Conservation (phyloP, 2,329 filamentous ascomycete species). For the Verticillium alfalfae region DNA sequence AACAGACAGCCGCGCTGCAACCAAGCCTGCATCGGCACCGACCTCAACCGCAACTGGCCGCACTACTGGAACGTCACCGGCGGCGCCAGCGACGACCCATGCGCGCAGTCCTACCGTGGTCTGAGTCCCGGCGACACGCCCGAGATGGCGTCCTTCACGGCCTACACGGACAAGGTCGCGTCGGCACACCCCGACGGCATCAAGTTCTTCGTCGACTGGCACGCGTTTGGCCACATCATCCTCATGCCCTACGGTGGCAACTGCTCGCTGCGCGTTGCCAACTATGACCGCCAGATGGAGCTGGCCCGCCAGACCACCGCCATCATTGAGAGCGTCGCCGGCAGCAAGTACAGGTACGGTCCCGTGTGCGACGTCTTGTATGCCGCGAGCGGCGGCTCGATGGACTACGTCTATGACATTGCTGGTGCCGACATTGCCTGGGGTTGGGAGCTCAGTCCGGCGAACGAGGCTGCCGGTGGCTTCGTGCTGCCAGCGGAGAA, state of each 20-base stretch:
- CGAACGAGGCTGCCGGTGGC: constrained; percentile 27
- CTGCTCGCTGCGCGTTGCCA: constrained; percentile 39
- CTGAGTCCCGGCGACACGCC: constrained; percentile 28
- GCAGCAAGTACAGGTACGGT: constrained; percentile 33
- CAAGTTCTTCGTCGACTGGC: constrained; percentile 53
- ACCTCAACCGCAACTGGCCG: constrained; percentile 49
- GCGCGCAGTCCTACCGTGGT: constrained; percentile 34
- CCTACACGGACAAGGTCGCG: constrained; percentile 24
- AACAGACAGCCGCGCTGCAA: constrained; percentile 32
- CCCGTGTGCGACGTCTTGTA: constrained; percentile 59
- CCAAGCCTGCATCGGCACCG: constrained; percentile 32
- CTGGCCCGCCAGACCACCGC: constrained; percentile 42
- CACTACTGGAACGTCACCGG: constrained; percentile 36
- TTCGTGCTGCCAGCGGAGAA: constrained; percentile 36
- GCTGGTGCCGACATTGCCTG: constrained; percentile 34
- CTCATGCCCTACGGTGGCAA: constrained; percentile 55
- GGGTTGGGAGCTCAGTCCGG: constrained; percentile 29
- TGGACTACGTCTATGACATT: constrained; percentile 39
- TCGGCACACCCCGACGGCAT: constrained; percentile 26
- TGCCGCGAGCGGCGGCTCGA: constrained; percentile 40
- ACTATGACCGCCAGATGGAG: constrained; percentile 39
- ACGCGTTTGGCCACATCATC: constrained; percentile 48
- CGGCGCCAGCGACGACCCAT: constrained; percentile 37
- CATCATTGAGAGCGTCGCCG: constrained; percentile 41
- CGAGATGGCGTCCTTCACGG: constrained; percentile 40